These are phyloP conservation scores for Pouteria campechiana DNA, from an alignment of 179 eudicot genomes.

Conservation along the genomic window DNA sequence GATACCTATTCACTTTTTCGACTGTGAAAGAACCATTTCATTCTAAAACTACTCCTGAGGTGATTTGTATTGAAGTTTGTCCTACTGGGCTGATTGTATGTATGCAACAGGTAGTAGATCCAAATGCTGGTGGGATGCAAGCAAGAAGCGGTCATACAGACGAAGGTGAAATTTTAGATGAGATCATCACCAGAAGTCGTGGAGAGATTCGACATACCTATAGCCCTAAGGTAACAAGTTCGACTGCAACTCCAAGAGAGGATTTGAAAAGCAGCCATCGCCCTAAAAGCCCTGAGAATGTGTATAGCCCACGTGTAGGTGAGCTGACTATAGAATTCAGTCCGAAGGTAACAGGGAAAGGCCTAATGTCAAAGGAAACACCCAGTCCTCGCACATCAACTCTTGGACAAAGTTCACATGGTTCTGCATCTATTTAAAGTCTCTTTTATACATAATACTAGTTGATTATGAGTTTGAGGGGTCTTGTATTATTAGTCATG, in stretches of 20 bases:
- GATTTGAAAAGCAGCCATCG: slow-evolving; percentile 39
- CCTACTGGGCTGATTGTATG: too few species aligned
- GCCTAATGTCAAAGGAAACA: slow-evolving; percentile 50
- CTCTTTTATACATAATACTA: slow-evolving; percentile 3
- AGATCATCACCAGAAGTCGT: slow-evolving; percentile 77
- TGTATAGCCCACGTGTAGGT: slow-evolving; percentile 33
- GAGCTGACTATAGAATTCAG: slow-evolving; percentile 32
- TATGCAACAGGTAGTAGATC: too few species aligned
- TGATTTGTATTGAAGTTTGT: too few species aligned
- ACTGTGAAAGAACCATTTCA: too few species aligned
- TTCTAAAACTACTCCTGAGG: too few species aligned
- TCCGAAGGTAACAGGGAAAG: slow-evolving; percentile 34
- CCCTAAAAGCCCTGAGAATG: slow-evolving; percentile 32
- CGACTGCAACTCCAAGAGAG: slow-evolving; percentile 34
- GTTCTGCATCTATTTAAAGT: slow-evolving; percentile 33
- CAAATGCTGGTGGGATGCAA: slow-evolving; percentile 27
- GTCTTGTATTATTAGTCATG: slow-evolving; percentile 21
- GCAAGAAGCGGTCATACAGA: slow-evolving; percentile 25
- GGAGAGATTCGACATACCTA: slow-evolving; percentile 68
- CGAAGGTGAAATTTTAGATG: slow-evolving; percentile 67
- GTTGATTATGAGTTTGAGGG: slow-evolving; percentile 35
- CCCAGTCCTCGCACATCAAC: slow-evolving; percentile 55
- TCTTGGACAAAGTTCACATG: slow-evolving; percentile 31
- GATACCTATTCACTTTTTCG: too few species aligned
- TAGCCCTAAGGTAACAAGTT: slow-evolving; percentile 69